Evolutionary conservation across 192 early-diverging fungal species (phyloP), one percentile per base, ranked within the genome.

Genomic region (Linderina pennispora): DNA sequence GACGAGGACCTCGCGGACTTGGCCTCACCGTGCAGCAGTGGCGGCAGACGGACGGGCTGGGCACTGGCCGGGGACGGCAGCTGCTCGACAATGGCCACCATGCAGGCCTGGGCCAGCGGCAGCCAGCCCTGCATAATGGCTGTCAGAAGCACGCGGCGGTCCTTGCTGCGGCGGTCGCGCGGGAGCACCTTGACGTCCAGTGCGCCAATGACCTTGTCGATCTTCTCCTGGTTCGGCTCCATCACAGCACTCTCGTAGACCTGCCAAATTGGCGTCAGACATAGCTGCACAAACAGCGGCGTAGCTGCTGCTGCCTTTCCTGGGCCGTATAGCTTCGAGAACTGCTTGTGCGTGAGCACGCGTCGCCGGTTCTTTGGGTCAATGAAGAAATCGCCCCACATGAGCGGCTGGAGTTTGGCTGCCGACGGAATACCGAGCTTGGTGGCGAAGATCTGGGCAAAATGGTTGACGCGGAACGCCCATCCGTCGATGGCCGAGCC

Each of bases 361-460:
- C 64, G 62, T 8, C 88, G 83, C 60, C 93, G 95, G 37, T 88
- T 84, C 69, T 98, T 98, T 23, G 91, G 86, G 52, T 99, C 97
- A 48, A 97, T 77, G 72, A 90, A 99, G 62, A 82, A 97, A 47
- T 98, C 89, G 11, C 97, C 97, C 97, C 97, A 99, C 45, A 99
- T 77, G 23, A 87, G 80, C 48, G 86, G 86, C 45, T 82, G 80
- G 31, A 99, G 70, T 40, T 62, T 65, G 21, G 50, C 48, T 9
- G 68, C 48, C 26, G 70, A 58, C 0, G 58, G 32, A 2, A 70
- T 34, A 4, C 70, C 70, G 32, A 99, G 77, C 57, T 93, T 95
- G 14, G 82, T 74, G 5, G 92, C 85, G 71, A 97, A 99, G 8
- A 97, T 74, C 9, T 70, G 74, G 0, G 95, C 91, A 80, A 99